phyloP scores from a whole-genome alignment of 805 yeast species.

The Lipomyces kockii region DNA sequence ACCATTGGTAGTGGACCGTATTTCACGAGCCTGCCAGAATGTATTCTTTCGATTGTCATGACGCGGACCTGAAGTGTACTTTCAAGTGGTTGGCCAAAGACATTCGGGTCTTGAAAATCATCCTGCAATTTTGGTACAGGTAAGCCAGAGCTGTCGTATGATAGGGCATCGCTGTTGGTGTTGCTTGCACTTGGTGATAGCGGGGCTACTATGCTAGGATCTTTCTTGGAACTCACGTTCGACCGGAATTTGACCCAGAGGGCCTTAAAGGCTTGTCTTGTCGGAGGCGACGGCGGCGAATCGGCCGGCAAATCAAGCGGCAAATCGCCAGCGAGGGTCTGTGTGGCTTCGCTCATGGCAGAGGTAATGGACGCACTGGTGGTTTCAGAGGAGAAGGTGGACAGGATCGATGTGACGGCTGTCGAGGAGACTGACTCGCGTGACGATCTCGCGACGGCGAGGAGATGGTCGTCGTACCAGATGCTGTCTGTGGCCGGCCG shows the following conservation, averaged over 20 bases:
- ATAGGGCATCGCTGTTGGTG: slow-evolving; percentile 17
- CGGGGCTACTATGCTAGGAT: background rate
- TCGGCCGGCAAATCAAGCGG: background rate
- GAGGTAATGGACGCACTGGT: background rate
- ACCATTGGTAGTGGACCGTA: slow-evolving; percentile 91
- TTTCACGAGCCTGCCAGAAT: slow-evolving; percentile 62
- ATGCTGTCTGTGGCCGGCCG: background rate
- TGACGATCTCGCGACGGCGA: background rate
- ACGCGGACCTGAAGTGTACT: slow-evolving; percentile 75
- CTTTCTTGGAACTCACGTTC: background rate
- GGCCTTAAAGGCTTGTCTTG: background rate
- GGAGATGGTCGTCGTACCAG: background rate
- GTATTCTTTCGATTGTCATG: slow-evolving; percentile 70
- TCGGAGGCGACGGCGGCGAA: background rate
- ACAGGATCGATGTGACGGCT: background rate
- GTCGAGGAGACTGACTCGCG: background rate
- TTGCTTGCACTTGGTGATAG: slow-evolving; percentile 17
- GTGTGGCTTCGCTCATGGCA: background rate
- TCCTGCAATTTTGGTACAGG: background rate
- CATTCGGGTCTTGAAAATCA: slow-evolving; percentile 42
- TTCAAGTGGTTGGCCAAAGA: slow-evolving; percentile 81
- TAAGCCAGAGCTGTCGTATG: slow-evolving; percentile 2
- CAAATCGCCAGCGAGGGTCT: background rate
- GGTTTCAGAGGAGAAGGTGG: background rate
- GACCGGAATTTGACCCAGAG: background rate